A percentile compares a stretch with the other conserved stretches of the same genome.
Conservation (phyloP, 1,139 yeast species). For the Geotrichum histeridarum region DNA sequence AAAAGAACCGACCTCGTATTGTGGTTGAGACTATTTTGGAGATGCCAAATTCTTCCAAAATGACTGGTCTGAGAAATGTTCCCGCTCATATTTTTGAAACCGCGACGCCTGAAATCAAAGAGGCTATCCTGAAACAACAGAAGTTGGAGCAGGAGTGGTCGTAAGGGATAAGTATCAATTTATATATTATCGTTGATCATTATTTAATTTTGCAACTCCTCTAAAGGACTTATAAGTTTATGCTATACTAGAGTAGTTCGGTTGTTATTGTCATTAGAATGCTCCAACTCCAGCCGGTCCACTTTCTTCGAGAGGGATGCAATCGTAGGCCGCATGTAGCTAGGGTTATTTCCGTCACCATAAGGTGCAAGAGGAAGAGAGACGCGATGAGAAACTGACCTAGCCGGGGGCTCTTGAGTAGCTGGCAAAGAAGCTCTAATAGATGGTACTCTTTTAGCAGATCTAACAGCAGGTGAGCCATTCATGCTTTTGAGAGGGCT, state of each 20-base stretch:
- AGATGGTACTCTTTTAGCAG: background rate
- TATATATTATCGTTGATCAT: background rate
- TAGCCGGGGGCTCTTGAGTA: background rate
- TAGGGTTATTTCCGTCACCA: background rate
- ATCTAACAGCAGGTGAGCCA: background rate
- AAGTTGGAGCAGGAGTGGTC: conserved; percentile 5
- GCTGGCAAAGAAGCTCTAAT: conserved; percentile 3
- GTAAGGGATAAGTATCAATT: background rate
- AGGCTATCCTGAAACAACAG: conserved; percentile 58
- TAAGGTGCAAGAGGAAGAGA: conserved; percentile 1
- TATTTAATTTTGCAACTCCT: background rate
- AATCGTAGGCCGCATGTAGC: conserved; percentile 16
- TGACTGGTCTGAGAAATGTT: conserved; percentile 62
- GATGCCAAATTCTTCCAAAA: conserved; percentile 40
- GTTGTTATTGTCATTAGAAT: too few species aligned
- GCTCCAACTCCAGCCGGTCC: background rate
- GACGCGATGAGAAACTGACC: background rate
- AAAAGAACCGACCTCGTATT: conserved; percentile 33
- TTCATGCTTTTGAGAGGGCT: too few species aligned
- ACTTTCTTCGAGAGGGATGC: conserved; percentile 15
- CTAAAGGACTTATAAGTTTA: too few species aligned
- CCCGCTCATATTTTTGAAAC: conserved; percentile 51
- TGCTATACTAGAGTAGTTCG: too few species aligned
- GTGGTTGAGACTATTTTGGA: conserved; percentile 49
- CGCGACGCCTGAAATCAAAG: conserved; percentile 46